Evolutionary conservation across 2,329 filamentous ascomycete species (phyloP).

Genomic region (Parascedosporium putredinis): DNA sequence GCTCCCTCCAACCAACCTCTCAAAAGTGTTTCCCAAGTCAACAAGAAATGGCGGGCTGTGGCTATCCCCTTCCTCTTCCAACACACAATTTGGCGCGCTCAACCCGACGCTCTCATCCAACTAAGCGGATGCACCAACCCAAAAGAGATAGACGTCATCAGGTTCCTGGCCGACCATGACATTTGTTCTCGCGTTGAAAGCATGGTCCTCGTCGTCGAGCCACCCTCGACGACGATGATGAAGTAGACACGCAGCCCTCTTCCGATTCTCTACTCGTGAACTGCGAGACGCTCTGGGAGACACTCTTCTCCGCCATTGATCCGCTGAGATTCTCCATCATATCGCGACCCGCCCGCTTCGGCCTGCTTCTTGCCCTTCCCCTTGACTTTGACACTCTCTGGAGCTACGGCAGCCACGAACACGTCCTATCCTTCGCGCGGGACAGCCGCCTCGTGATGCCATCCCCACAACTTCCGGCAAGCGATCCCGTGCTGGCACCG

Average conservation of each 20-base stretch:
- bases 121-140: constrained; percentile 13
- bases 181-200: constrained; percentile 30
- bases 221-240: constrained; percentile 10
- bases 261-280: constrained; percentile 7
- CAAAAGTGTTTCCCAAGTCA: constrained; percentile 46
- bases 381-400: constrained; percentile 49
- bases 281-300: constrained; percentile 11
- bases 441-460: not conserved
- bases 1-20: constrained; percentile 29
- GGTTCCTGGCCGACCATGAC: constrained; percentile 25
- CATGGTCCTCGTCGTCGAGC: constrained; percentile 28
- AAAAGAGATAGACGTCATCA: constrained; percentile 25
- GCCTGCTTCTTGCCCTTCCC: constrained; percentile 45
- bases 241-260: not conserved
- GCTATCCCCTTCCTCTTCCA: constrained; percentile 47
- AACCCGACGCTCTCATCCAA: constrained; percentile 18
- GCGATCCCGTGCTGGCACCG: constrained; percentile 10
- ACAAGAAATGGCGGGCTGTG: constrained; percentile 39
- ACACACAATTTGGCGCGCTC: constrained; percentile 34
- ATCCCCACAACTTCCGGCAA: constrained; percentile 3
- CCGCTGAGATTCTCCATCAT: constrained; percentile 44
- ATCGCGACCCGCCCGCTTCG: constrained; percentile 52
- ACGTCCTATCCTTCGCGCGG: constrained; percentile 43
- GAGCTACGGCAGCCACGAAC: constrained; percentile 53
- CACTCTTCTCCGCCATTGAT: constrained; percentile 41